These are phyloP conservation scores for Penicillium sp. DNA, from an alignment of 2,329 filamentous ascomycete genomes.

Conservation along the genomic window DNA sequence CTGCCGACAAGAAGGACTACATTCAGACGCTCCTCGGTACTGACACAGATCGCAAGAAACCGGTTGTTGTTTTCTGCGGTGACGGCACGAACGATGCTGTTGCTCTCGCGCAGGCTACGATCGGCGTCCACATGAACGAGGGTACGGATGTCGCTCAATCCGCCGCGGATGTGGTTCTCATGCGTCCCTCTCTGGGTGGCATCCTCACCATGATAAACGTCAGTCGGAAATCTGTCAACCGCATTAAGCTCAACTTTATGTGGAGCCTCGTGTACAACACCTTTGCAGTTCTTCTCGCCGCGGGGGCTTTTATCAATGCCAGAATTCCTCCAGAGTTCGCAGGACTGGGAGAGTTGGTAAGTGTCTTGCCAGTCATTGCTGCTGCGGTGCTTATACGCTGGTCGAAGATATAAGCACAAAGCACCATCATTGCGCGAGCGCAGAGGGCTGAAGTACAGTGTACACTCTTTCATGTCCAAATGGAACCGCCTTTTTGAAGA, in stretches of 20 bases:
- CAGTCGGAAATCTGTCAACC: slow-evolving; percentile 46
- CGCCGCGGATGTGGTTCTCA: slow-evolving; percentile 71
- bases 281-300: slow-evolving; percentile 67
- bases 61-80: slow-evolving; percentile 69
- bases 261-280: slow-evolving; percentile 74
- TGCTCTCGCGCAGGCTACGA: slow-evolving; percentile 69
- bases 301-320: slow-evolving; percentile 65
- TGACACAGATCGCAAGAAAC: slow-evolving; percentile 14
- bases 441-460: neutral
- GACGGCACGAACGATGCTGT: slow-evolving; percentile 80
- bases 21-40: slow-evolving; percentile 43
- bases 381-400: slow-evolving; percentile 53
- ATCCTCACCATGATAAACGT: slow-evolving; percentile 63
- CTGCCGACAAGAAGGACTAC: slow-evolving; percentile 60
- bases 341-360: slow-evolving; percentile 72
- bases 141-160: slow-evolving; percentile 66
- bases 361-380: slow-evolving; percentile 69
- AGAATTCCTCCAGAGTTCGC: slow-evolving; percentile 67
- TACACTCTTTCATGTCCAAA: slow-evolving; percentile 5
- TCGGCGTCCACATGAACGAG: slow-evolving; percentile 71
- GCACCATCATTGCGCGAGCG: slow-evolving; percentile 7
- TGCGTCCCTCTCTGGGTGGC: slow-evolving; percentile 60
- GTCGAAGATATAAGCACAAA: slow-evolving; percentile 25
- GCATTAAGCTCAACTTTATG: slow-evolving; percentile 69
- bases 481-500: slow-evolving; percentile 11